phyloP scores from a whole-genome alignment of 2,329 filamentous ascomycete species.

The Aspergillus sp. region DNA sequence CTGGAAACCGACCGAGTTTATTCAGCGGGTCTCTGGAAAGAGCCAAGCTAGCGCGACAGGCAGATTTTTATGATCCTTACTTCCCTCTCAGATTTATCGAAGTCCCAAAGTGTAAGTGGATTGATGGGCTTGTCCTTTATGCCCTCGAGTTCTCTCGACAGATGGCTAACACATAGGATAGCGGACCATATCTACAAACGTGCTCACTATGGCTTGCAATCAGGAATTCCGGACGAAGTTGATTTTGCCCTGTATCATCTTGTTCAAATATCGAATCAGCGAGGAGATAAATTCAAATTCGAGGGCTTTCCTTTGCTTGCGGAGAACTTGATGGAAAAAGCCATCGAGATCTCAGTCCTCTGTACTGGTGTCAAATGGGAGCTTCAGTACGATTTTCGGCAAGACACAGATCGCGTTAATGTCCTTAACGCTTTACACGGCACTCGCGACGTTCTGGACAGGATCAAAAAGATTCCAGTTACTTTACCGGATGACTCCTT shows the following conservation, averaged over 20 bases:
- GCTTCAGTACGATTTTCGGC: constrained; percentile 65
- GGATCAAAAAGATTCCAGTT: constrained; percentile 63
- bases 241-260: constrained; percentile 91
- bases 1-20: constrained; percentile 42
- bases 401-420: constrained; percentile 53
- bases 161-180: constrained; percentile 22
- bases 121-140: not conserved
- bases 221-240: constrained; percentile 75
- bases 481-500: constrained; percentile 65
- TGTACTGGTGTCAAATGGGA: constrained; percentile 84
- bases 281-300: constrained; percentile 94
- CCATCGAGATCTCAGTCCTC: constrained; percentile 72
- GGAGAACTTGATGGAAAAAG: constrained; percentile 83
- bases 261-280: constrained; percentile 91
- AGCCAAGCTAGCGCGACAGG: constrained; percentile 31
- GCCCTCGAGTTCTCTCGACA: not conserved
- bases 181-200: constrained; percentile 76
- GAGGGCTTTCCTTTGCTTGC: constrained; percentile 86
- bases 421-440: constrained; percentile 66
- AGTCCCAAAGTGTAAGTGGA: constrained; percentile 36
- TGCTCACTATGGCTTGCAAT: constrained; percentile 79
- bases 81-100: constrained; percentile 38
- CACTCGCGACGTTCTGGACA: constrained; percentile 70
- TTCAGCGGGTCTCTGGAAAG: constrained; percentile 30
- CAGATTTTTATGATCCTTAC: constrained; percentile 42